phyloP scores from a whole-genome alignment of 495 filamentous ascomycete genomes.

The Penicillium turbatum region DNA sequence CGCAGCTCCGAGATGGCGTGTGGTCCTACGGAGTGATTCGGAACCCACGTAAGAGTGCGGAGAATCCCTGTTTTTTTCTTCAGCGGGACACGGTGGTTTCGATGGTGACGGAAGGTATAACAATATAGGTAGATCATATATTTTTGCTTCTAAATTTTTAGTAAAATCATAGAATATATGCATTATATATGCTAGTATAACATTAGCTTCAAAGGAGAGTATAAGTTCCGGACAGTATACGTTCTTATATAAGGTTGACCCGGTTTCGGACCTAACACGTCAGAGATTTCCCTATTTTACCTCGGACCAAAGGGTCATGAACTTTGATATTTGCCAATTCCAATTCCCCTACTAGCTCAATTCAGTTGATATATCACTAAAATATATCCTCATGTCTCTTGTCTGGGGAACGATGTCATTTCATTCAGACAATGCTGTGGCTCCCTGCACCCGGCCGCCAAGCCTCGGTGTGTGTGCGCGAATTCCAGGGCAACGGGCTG shows the following conservation, averaged over 20 bases:
- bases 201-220: not conserved
- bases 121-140: not conserved
- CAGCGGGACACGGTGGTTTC: constrained; percentile 5
- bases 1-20: constrained; percentile 5
- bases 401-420: not conserved
- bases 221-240: not conserved
- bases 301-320: constrained; percentile 17
- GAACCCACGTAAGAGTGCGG: constrained; percentile 27
- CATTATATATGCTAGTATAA: not conserved
- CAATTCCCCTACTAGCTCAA: not conserved
- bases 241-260: constrained; percentile 8
- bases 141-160: no score
- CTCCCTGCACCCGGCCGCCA: constrained; percentile 39
- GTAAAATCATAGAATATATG: not conserved
- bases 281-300: constrained; percentile 34
- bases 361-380: not conserved
- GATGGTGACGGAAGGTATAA: not conserved
- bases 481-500: constrained; percentile 28
- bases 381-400: not conserved
- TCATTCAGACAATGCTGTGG: constrained; percentile 7
- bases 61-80: constrained; percentile 24
- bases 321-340: constrained; percentile 12
- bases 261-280: constrained; percentile 20
- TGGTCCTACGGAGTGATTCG: constrained; percentile 26
- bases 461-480: constrained; percentile 39